Percentiles rank a stretch among this genome's conserved stretches.
phyloP scores from a whole-genome alignment of 1,284 basidiomycete species.

The Cryptococcus sp. region DNA sequence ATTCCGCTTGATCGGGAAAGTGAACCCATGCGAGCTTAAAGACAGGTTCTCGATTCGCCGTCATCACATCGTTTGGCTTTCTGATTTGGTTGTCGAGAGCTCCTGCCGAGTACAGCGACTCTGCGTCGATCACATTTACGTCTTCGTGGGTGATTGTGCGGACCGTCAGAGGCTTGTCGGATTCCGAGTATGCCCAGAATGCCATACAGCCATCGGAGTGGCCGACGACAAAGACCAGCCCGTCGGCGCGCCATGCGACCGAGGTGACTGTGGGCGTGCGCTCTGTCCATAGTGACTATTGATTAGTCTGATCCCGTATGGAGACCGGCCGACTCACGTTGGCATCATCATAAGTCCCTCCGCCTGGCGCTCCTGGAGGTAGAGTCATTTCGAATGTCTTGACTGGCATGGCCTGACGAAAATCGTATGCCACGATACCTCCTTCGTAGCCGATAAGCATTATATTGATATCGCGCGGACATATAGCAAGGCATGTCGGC shows the following conservation, averaged over 20 bases:
- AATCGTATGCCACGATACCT: conserved; percentile 67
- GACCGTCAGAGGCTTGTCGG: conserved; percentile 73
- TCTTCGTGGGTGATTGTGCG: conserved; percentile 59
- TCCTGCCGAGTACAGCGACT: conserved; percentile 46
- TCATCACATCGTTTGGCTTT: conserved; percentile 13
- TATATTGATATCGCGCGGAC: conserved; percentile 76
- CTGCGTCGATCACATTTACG: conserved; percentile 50
- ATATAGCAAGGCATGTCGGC: conserved; percentile 61
- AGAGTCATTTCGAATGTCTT: conserved; percentile 64
- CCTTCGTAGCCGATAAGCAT: conserved; percentile 78
- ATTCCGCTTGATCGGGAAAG: conserved; percentile 55
- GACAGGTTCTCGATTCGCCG: conserved; percentile 64
- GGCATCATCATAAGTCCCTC: conserved; percentile 57
- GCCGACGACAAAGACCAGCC: conserved; percentile 51
- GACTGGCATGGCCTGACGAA: conserved; percentile 61
- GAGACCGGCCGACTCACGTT: conserved; percentile 10
- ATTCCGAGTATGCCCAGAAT: conserved; percentile 80
- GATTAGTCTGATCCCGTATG: conserved; percentile 1
- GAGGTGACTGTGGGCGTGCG: conserved; percentile 68
- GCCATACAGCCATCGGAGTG: conserved; percentile 82
- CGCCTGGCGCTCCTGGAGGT: conserved; percentile 74
- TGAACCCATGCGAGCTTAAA: conserved; percentile 84
- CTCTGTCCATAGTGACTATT: conserved; percentile 64
- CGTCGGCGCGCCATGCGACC: conserved; percentile 61
- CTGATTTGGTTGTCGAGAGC: conserved; percentile 43